A percentile compares a stretch with the other conserved stretches of the same genome.
Evolutionary conservation across 768 basidiomycete genomes (phyloP).

Genomic region (Cubamyces sp.): DNA sequence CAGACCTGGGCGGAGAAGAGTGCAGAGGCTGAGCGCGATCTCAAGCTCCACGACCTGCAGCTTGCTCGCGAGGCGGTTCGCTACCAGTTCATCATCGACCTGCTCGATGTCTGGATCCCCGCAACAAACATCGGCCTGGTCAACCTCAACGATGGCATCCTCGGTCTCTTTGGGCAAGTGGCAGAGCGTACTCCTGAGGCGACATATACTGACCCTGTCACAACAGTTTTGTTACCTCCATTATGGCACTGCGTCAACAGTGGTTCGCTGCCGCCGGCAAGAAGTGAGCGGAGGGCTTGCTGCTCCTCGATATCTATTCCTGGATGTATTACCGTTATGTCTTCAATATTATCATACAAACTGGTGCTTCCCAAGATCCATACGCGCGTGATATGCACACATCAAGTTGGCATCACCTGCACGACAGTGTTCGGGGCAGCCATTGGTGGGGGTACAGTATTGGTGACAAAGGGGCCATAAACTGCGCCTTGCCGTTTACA

Average conservation of each 20-base stretch:
- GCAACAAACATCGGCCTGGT: slow-evolving; percentile 78
- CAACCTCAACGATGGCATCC: slow-evolving; percentile 78
- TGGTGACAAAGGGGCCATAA: too few relatives aligned
- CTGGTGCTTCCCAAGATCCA: not conserved
- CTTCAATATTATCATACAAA: not conserved
- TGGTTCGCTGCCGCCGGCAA: slow-evolving; percentile 57
- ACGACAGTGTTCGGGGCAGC: not conserved
- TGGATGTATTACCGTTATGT: slow-evolving; percentile 9
- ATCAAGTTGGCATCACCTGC: not conserved
- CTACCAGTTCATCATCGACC: slow-evolving; percentile 83
- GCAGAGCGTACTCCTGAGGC: not conserved
- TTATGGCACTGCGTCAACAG: slow-evolving; percentile 69
- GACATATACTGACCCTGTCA: slow-evolving; percentile 11
- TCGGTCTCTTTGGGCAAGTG: slow-evolving; percentile 85
- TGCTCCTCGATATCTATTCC: not conserved
- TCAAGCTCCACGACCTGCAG: slow-evolving; percentile 64
- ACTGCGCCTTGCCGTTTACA: too few relatives aligned
- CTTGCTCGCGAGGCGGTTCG: slow-evolving; percentile 62
- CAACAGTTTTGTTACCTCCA: slow-evolving; percentile 67
- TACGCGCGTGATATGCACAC: not conserved
- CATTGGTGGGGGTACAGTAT: too few relatives aligned
- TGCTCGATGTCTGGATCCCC: slow-evolving; percentile 89
- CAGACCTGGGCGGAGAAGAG: slow-evolving; percentile 65
- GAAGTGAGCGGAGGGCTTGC: slow-evolving; percentile 12
- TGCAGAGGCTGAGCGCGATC: slow-evolving; percentile 66